Base-by-base conservation (phyloP, 2,329 filamentous ascomycete genomes). In the Alternaria tenuissima region DNA sequence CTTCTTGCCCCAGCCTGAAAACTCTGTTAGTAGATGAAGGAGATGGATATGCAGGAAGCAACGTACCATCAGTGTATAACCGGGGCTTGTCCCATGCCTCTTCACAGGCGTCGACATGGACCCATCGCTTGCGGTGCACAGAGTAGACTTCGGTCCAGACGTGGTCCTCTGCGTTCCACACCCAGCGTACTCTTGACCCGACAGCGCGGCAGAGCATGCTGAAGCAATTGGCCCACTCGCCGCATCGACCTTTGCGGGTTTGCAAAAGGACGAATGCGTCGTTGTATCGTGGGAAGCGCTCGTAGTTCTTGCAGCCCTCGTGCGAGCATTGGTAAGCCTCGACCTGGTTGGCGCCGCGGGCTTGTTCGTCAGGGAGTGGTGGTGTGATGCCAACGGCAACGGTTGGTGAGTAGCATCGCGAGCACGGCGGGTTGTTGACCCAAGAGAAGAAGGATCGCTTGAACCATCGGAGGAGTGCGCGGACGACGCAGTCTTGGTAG, bases 61-160 rank as follows among this genome's bases (percentile, higher is more conserved):
- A 79, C 84, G 60, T 81, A 88, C 87, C 94, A 79, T 97, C 93
- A 7, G 93, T 89, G 80, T 98, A 98, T 9, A 98, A 85, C 46
- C 92, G 87, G 52, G 95, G 95, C 73, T 94, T 93, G 77, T 99
- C 95, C 93, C 94, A 98, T 1, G 92, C 89, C 75, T 94, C 94
- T 77, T 98, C 95, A 74, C 94, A 97, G 34, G 90, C 89, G 78
- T 99, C 95, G 42, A 97, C 93, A 69, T 98, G 94, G n/a, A 98
- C 86, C 95, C 95, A 99, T 76, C 93, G 88, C 78, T 91, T 89
- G 74, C 94, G 91, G 80, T 97, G 93, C 64, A 95, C 92, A 3
- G 94, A 97, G 81, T 97, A 99, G 14, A 98, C 91, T 73, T 98
- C 95, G 1, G 94, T 97, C 95, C 95, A 99, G 26, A 97, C 92